phyloP scores from a whole-genome alignment of 2,329 filamentous ascomycete species.

The Trichoderma pleuroti region DNA sequence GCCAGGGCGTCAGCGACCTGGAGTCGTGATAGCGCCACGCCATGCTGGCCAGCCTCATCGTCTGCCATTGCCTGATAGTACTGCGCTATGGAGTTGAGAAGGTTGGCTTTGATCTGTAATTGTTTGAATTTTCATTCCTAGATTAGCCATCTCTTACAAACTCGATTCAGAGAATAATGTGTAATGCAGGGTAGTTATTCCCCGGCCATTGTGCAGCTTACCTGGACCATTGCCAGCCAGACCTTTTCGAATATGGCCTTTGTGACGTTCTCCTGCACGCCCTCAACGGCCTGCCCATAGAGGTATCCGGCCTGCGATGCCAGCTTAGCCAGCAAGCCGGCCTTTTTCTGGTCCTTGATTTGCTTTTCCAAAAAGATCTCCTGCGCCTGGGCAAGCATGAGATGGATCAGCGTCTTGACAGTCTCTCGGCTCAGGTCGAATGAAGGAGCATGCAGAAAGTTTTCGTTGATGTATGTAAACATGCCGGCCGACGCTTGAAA shows the following conservation, averaged over 20 bases:
- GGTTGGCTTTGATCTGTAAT: constrained; percentile 66
- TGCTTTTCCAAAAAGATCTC: constrained; percentile 98
- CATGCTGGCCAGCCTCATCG: constrained; percentile 82
- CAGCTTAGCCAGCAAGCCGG: constrained; percentile 85
- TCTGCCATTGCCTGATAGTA: constrained; percentile 93
- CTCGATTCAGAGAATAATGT: not conserved
- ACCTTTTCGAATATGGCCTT: constrained; percentile 92
- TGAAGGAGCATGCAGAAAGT: constrained; percentile 94
- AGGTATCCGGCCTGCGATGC: constrained; percentile 86
- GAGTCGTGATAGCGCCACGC: constrained; percentile 76
- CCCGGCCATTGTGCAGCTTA: constrained; percentile 33
- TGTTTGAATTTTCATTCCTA: not conserved
- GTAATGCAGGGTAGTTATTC: not conserved
- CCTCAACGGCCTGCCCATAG: constrained; percentile 83
- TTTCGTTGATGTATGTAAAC: constrained; percentile 99
- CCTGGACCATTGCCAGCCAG: constrained; percentile 80
- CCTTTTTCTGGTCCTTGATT: constrained; percentile 86
- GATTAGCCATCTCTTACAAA: not conserved
- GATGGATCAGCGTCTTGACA: constrained; percentile 86
- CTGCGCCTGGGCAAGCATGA: constrained; percentile 93
- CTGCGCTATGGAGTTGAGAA: constrained; percentile 82
- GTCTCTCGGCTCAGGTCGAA: constrained; percentile 95
- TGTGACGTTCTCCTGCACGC: constrained; percentile 85
- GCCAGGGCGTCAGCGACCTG: constrained; percentile 75
- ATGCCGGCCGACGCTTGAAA: constrained; percentile 98